Conservation (phyloP, 2,329 filamentous ascomycete genomes). For the Thelonectria olida region DNA sequence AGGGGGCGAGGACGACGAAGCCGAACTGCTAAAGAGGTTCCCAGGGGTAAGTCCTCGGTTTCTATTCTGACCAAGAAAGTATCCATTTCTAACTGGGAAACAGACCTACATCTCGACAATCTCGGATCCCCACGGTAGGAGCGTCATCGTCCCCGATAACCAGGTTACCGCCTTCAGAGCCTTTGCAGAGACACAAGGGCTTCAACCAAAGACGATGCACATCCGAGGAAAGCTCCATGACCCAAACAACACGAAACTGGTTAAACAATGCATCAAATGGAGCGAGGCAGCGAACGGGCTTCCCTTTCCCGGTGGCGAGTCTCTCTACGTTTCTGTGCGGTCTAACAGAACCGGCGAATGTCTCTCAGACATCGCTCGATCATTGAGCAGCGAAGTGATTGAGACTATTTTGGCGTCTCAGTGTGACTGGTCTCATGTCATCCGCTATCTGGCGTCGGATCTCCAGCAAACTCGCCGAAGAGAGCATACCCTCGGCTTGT, state of each 20-base stretch:
- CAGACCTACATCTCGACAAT: slow-evolving; percentile 27
- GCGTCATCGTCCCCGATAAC: slow-evolving; percentile 21
- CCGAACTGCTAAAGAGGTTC: slow-evolving; percentile 7
- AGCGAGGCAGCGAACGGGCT: background rate
- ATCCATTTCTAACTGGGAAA: background rate
- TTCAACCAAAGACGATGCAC: slow-evolving; percentile 27
- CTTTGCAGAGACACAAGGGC: slow-evolving; percentile 19
- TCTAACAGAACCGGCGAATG: slow-evolving; percentile 23
- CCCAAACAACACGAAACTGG: slow-evolving; percentile 16
- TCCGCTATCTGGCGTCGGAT: slow-evolving; percentile 16
- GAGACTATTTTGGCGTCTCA: slow-evolving; percentile 22
- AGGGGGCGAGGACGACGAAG: slow-evolving; percentile 4
- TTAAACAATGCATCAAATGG: slow-evolving; percentile 21
- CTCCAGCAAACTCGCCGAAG: slow-evolving; percentile 13
- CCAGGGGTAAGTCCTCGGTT: slow-evolving; percentile 2
- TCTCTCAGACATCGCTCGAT: background rate
- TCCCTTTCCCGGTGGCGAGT: slow-evolving; percentile 8
- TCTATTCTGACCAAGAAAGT: background rate
- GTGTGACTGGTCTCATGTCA: slow-evolving; percentile 27
- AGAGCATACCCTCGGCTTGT: slow-evolving; percentile 21
- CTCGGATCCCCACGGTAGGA: slow-evolving; percentile 23
- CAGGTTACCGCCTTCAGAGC: slow-evolving; percentile 17
- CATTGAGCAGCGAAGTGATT: slow-evolving; percentile 25
- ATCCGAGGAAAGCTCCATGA: slow-evolving; percentile 29
- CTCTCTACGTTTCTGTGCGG: slow-evolving; percentile 15